Base-by-base conservation (phyloP, 2,329 filamentous ascomycete genomes). In the Aplosporella prunicola region DNA sequence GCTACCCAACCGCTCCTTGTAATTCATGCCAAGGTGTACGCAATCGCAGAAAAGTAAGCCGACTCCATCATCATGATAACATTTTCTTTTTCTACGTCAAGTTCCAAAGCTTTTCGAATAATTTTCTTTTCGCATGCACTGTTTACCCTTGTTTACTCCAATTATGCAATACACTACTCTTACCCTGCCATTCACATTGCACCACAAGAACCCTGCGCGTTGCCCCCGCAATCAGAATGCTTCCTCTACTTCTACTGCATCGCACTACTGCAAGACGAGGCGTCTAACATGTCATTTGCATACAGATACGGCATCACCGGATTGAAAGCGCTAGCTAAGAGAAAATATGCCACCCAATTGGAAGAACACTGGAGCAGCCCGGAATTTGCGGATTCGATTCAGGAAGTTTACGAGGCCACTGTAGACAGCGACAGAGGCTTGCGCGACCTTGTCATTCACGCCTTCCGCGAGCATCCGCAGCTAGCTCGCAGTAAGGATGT, bases 391-490 rank as follows among this genome's bases (percentile, higher is more conserved):
- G 62, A 66, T 32, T 63, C 65, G 13, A 66, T 67, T 44, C 58
- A 64, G 51, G 63, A 68, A 44, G 66, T 63, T 10, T 70, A 69
- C 51, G 61, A 62, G 41, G 61, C 59, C 22, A 70, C 67, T 30
- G 59, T 69, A 43, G 66, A 70, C 50, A 58, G 55, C 14, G 67
- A 70, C 47, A 59, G 67, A 23, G 67, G 67, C 9, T 56, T 69
- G 17, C 58, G 67, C 15, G 63, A 67, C 43, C 50, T 69, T 32
- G 57, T 69, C 35, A 53, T 68, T 32, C 63, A 69, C 43, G 54
- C 63, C 2, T 69, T 70, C 53, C 57, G 61, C 29, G 58, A 50
- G 11, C 62, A 69, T 39, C 66, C 66, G 11, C 56, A 62, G 26
- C 52, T 69, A 6, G 63, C 61, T 2, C 57, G 57, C 24, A 65